phyloP scores from a whole-genome alignment of 225 moss, liverwort and hornwort genomes.

The Bryum argenteum region DNA sequence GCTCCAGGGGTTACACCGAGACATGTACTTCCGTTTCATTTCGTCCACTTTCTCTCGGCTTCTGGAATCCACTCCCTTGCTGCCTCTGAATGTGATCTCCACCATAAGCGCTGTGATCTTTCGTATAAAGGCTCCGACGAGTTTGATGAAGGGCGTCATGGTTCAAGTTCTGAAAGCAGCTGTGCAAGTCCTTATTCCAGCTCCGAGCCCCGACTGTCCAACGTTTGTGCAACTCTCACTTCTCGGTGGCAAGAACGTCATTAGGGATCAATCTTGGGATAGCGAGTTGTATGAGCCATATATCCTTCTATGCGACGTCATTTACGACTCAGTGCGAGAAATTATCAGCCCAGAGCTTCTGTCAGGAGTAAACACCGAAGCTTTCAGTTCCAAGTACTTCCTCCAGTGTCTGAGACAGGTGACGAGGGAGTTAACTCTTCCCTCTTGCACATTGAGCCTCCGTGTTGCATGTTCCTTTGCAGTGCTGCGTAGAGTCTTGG shows the following conservation, averaged over 20 bases:
- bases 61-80: constrained; percentile 25
- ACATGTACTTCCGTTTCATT: constrained; percentile 43
- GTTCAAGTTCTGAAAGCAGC: constrained; percentile 33
- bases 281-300: constrained; percentile 34
- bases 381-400: constrained; percentile 23
- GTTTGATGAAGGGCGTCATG: constrained; percentile 48
- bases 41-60: constrained; percentile 41
- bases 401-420: constrained; percentile 16
- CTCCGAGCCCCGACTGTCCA: constrained; percentile 27
- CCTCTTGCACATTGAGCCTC: constrained; percentile 30
- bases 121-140: constrained; percentile 34
- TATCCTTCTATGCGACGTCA: constrained; percentile 41
- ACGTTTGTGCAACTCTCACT: constrained; percentile 31
- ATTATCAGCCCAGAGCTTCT: constrained; percentile 41
- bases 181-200: constrained; percentile 21
- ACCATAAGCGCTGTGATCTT: constrained; percentile 37
- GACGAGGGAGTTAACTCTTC: constrained; percentile 33
- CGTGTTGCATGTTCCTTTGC: constrained; percentile 47
- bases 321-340: constrained; percentile 35
- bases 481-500: constrained; percentile 38
- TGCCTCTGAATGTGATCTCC: constrained; percentile 28
- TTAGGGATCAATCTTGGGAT: constrained; percentile 41
- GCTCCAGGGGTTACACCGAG: constrained; percentile 24
- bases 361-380: constrained; percentile 33
- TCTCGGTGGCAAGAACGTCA: constrained; percentile 24